Percentiles rank a stretch among this genome's conserved stretches.
phyloP scores from a whole-genome alignment of 768 basidiomycete species.

The Xerocomellus amylosporus region DNA sequence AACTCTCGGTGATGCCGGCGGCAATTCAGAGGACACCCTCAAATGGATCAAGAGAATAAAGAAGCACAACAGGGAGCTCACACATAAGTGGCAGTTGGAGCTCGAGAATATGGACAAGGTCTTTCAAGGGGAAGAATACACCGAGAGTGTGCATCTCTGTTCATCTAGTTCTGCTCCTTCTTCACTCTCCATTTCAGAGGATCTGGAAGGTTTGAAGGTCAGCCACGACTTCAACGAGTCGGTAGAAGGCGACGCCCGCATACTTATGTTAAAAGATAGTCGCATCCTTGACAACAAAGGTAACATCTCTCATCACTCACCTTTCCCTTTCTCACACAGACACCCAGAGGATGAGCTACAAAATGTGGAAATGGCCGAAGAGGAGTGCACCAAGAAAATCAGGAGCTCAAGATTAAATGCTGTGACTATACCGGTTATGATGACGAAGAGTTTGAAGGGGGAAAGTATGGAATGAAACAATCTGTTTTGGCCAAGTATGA shows the following conservation, averaged over 20 bases:
- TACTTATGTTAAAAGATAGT: constrained; percentile 95
- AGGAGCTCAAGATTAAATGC: constrained; percentile 84
- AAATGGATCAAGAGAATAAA: constrained; percentile 92
- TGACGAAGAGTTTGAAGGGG: constrained; percentile 87
- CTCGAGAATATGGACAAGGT: constrained; percentile 80
- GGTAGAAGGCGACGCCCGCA: constrained; percentile 90
- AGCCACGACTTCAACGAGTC: constrained; percentile 90
- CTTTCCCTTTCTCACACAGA: not conserved
- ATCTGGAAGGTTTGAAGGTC: constrained; percentile 92
- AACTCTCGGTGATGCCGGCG: constrained; percentile 87
- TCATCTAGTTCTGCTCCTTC: not conserved
- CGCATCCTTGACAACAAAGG: constrained; percentile 95
- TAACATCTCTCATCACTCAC: constrained; percentile 22
- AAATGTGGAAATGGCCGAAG: constrained; percentile 92
- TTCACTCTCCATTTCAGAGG: constrained; percentile 48
- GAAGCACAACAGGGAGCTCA: constrained; percentile 87
- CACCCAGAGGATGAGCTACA: constrained; percentile 93
- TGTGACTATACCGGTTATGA: constrained; percentile 93
- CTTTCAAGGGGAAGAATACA: constrained; percentile 70
- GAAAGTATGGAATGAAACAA: constrained; percentile 73
- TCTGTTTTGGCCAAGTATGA: constrained; percentile 91
- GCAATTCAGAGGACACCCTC: constrained; percentile 70
- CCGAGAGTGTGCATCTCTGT: constrained; percentile 64
- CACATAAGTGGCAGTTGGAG: constrained; percentile 75
- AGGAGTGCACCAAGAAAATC: constrained; percentile 74